phyloP scores from a whole-genome alignment of 768 basidiomycete species.

The Lactarius quietus region DNA sequence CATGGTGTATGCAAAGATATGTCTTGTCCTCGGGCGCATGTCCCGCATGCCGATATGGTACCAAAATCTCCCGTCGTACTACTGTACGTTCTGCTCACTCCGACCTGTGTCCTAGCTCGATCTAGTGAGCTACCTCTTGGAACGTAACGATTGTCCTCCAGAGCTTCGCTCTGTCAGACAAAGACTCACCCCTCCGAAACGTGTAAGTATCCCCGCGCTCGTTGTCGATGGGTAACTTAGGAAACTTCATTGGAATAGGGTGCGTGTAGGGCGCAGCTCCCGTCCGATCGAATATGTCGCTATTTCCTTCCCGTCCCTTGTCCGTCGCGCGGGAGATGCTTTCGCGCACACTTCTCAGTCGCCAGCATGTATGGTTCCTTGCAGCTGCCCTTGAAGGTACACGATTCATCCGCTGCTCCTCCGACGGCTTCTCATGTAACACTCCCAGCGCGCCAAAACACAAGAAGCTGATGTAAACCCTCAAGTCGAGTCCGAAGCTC shows the following conservation, averaged over 20 bases:
- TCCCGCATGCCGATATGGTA: slow-evolving; percentile 9
- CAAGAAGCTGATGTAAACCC: background rate
- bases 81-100: background rate
- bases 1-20: background rate
- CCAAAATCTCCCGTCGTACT: background rate
- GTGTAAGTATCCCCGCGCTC: background rate
- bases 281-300: slow-evolving; percentile 6
- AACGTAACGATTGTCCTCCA: background rate
- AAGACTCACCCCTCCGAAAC: background rate
- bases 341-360: background rate
- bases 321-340: background rate
- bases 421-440: background rate
- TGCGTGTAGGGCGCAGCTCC: background rate
- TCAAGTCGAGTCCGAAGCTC: background rate
- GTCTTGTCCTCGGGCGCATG: slow-evolving; percentile 7
- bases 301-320: background rate
- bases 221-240: background rate
- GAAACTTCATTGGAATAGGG: background rate
- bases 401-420: background rate
- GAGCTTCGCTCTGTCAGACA: background rate
- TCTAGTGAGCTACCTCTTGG: background rate
- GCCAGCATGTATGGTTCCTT: background rate
- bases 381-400: background rate
- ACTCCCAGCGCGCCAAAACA: background rate
- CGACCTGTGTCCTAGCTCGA: background rate